A percentile compares a stretch with the other conserved stretches of the same genome.
Evolutionary conservation across 306 rosid genomes (phyloP).

Genomic region (Psophocarpus tetragonolobus): DNA sequence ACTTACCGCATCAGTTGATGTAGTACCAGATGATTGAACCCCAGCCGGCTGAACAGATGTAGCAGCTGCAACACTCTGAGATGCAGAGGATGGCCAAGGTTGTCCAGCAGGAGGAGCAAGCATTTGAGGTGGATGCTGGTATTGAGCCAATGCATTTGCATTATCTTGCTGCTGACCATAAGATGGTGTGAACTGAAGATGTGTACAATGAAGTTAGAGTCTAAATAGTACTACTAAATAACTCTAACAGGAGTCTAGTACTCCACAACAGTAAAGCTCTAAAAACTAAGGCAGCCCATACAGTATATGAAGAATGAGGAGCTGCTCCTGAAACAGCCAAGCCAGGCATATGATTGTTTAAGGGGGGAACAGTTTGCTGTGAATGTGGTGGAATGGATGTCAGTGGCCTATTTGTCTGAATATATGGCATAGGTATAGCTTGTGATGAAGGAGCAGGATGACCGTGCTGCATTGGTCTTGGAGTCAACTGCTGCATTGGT

Average conservation of each 20-base stretch:
- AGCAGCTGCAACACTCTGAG: conserved; percentile 56
- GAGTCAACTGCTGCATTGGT: conserved; percentile 75
- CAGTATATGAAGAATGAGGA: conserved; percentile 70
- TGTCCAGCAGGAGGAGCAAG: conserved; percentile 71
- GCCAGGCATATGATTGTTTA: conserved; percentile 74
- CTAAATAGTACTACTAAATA: conserved; percentile 12
- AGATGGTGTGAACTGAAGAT: conserved; percentile 65
- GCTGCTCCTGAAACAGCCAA: conserved; percentile 67
- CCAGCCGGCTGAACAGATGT: conserved; percentile 62
- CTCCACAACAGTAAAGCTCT: background rate
- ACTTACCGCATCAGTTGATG: conserved; percentile 60
- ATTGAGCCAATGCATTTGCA: conserved; percentile 57
- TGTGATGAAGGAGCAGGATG: conserved; percentile 67
- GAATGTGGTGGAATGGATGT: conserved; percentile 65
- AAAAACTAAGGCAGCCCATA: conserved; percentile 43
- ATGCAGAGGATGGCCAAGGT: conserved; percentile 74
- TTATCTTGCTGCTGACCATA: conserved; percentile 72
- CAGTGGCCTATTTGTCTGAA: conserved; percentile 74
- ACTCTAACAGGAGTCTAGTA: conserved; percentile 3
- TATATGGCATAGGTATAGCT: conserved; percentile 63
- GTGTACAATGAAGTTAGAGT: conserved; percentile 14
- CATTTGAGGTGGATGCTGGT: conserved; percentile 77
- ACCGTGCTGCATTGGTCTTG: conserved; percentile 73
- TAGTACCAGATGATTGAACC: conserved; percentile 57
- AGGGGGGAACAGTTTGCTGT: conserved; percentile 71